A percentile compares a stretch with the other conserved stretches of the same genome.
Conservation (phyloP, 2,329 filamentous ascomycete species). For the Fusarium odoratissimum region DNA sequence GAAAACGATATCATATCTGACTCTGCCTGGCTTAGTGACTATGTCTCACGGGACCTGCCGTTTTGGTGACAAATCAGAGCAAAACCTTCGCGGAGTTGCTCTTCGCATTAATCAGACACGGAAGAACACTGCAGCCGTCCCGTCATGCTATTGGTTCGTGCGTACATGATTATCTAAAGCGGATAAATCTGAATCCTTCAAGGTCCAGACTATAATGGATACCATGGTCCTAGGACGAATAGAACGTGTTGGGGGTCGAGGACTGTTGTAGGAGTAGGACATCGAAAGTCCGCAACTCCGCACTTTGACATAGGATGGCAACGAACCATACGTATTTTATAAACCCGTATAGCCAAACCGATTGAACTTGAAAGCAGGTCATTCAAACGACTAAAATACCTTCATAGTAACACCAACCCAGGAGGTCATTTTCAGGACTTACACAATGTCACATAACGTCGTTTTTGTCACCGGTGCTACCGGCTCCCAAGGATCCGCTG, state of each 20-base stretch:
- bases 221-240: not conserved
- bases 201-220: not conserved
- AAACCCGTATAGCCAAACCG: rapidly evolving
- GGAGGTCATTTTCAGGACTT: too few species aligned
- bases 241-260: not conserved
- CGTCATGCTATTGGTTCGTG: not conserved
- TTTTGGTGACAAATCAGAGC: not conserved
- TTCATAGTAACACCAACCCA: not conserved
- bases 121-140: not conserved
- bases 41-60: not conserved
- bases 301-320: not conserved
- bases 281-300: constrained; percentile 4
- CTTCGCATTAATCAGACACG: not conserved
- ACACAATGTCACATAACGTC: not conserved
- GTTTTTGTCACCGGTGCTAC: constrained; percentile 12
- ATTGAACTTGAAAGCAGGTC: rapidly evolving
- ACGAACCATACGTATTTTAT: not conserved
- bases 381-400: too few species aligned
- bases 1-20: too few species aligned
- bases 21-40: too few species aligned
- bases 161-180: not conserved
- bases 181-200: not conserved
- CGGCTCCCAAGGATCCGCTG: constrained; percentile 4
- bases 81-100: not conserved
- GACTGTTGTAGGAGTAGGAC: not conserved